Evolutionary conservation across 192 early-diverging fungal species (phyloP).

Genomic region (Dispira parvispora): DNA sequence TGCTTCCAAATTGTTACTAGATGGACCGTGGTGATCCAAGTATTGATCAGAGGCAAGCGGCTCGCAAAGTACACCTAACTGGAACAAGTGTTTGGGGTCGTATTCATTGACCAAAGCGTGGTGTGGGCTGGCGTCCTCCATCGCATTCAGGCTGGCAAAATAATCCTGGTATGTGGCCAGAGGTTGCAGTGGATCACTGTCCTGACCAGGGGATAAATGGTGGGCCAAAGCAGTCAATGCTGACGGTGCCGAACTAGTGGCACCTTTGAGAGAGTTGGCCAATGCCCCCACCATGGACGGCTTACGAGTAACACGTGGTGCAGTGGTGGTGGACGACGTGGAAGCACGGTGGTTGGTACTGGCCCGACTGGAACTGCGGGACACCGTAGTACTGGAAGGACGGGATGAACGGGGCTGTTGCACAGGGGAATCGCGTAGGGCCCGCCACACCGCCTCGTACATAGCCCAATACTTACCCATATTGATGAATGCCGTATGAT

Average conservation of each 20-base stretch:
- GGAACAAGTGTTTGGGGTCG: constrained; percentile 24
- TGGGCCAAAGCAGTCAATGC: not conserved
- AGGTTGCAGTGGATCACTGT: not conserved
- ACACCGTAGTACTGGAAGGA: not conserved
- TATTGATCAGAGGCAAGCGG: constrained; percentile 25
- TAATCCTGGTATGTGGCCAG: not conserved
- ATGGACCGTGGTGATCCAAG: constrained; percentile 15
- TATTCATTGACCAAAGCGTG: constrained; percentile 15
- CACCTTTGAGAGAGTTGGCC: not conserved
- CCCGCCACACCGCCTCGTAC: constrained; percentile 14
- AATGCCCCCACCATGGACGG: constrained; percentile 2
- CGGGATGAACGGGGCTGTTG: not conserved
- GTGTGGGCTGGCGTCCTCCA: not conserved
- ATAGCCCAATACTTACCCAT: constrained; percentile 25
- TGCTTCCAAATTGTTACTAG: constrained; percentile 13
- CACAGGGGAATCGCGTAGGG: constrained; percentile 1
- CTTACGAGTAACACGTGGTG: too few relatives aligned
- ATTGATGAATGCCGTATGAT: constrained; percentile 13
- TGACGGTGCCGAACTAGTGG: not conserved
- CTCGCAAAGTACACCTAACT: constrained; percentile 27
- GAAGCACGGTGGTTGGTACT: not conserved
- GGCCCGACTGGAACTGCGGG: not conserved
- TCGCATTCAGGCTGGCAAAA: not conserved
- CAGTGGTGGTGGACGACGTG: not conserved
- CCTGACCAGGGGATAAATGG: not conserved